Percentiles rank a stretch among this genome's conserved stretches.
phyloP scores from a whole-genome alignment of 1,284 basidiomycete genomes.

The Apiotrichum siamense region DNA sequence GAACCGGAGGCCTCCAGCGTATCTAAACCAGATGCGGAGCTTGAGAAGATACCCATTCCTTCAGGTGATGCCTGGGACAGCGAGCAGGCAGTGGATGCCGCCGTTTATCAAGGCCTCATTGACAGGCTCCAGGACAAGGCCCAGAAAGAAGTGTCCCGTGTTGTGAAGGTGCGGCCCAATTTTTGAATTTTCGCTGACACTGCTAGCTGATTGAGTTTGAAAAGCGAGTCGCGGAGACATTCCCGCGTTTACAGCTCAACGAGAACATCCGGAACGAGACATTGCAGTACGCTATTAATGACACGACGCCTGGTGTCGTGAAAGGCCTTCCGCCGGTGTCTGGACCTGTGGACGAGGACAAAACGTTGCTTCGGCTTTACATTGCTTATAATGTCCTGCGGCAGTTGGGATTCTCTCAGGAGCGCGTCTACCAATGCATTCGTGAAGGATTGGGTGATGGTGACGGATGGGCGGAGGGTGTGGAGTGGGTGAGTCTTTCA shows the following conservation, averaged over 20 bases:
- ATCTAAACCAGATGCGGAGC: not conserved
- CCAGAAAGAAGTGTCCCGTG: slow-evolving; percentile 77
- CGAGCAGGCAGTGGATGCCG: slow-evolving; percentile 26
- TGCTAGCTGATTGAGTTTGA: slow-evolving; percentile 75
- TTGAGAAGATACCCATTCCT: not conserved
- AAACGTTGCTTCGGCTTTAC: slow-evolving; percentile 63
- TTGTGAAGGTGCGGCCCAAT: slow-evolving; percentile 51
- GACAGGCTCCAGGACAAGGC: slow-evolving; percentile 81
- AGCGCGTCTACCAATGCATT: slow-evolving; percentile 51
- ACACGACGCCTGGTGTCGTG: slow-evolving; percentile 31
- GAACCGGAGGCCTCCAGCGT: not conserved
- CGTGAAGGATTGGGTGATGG: slow-evolving; percentile 39
- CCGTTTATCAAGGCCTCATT: slow-evolving; percentile 51
- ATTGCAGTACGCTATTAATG: slow-evolving; percentile 42
- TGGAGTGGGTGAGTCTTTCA: slow-evolving; percentile 69
- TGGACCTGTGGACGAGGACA: slow-evolving; percentile 55
- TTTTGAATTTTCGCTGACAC: not conserved
- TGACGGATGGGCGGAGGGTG: slow-evolving; percentile 80
- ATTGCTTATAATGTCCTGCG: slow-evolving; percentile 77
- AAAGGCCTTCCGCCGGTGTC: not conserved
- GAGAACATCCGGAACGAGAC: slow-evolving; percentile 57
- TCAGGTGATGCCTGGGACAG: slow-evolving; percentile 31
- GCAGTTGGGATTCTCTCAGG: slow-evolving; percentile 71
- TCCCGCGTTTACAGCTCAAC: slow-evolving; percentile 64
- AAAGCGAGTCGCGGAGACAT: slow-evolving; percentile 62